Percentiles rank a stretch among this genome's conserved stretches.
These are phyloP conservation scores for Penicillium sp. DNA, from an alignment of 2,329 filamentous ascomycete species.

Conservation along the genomic window DNA sequence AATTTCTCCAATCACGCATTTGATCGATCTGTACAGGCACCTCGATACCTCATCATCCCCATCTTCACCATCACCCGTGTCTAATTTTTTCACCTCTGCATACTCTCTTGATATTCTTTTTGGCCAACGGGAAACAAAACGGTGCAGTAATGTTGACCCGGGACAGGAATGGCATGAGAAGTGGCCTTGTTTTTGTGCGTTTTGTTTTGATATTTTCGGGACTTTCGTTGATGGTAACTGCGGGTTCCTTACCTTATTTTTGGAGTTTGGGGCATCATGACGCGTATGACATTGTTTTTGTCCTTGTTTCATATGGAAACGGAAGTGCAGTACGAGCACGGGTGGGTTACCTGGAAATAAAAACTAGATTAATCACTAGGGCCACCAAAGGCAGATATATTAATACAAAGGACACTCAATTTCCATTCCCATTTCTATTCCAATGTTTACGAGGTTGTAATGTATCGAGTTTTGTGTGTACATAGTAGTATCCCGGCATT, in stretches of 20 bases:
- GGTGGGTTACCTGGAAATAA: slow-evolving; percentile 24
- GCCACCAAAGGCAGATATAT: slow-evolving; percentile 18
- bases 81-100: slow-evolving; percentile 22
- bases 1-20: slow-evolving; percentile 35
- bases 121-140: slow-evolving; percentile 10
- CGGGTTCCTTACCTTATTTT: slow-evolving; percentile 16
- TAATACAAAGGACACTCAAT: slow-evolving; percentile 22
- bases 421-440: background rate
- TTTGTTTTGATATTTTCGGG: slow-evolving; percentile 13
- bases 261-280: slow-evolving; percentile 33
- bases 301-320: slow-evolving; percentile 22
- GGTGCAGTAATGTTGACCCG: slow-evolving; percentile 16
- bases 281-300: slow-evolving; percentile 29
- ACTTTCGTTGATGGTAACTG: slow-evolving; percentile 6
- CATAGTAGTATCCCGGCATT: background rate
- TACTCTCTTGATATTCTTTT: slow-evolving; percentile 16
- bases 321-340: slow-evolving; percentile 16
- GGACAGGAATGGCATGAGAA: slow-evolving; percentile 11
- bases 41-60: slow-evolving; percentile 73
- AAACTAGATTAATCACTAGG: slow-evolving; percentile 27
- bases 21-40: slow-evolving; percentile 46
- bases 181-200: slow-evolving; percentile 3
- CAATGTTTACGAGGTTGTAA: background rate
- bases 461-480: background rate
- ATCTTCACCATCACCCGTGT: slow-evolving; percentile 62